A percentile compares a stretch with the other conserved stretches of the same genome.
phyloP scores from a whole-genome alignment of 208 protist genomes.

The Phytomonas serpens region DNA sequence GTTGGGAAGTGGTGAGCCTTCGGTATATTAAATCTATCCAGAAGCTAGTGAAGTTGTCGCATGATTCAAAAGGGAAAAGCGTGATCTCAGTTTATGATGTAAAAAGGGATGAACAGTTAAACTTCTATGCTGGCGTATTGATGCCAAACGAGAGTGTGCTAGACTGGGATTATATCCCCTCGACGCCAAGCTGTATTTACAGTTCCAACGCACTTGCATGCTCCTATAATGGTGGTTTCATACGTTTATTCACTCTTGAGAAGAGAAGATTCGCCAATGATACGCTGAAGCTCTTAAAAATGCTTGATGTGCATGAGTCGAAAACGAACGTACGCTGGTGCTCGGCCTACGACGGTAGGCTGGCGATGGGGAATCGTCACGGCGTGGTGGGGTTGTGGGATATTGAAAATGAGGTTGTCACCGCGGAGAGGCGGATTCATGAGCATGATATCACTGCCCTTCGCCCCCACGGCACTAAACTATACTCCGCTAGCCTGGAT shows the following conservation, averaged over 20 bases:
- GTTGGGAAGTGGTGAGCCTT: conserved; percentile 14
- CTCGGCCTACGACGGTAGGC: conserved; percentile 20
- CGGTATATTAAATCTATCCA: conserved; percentile 18
- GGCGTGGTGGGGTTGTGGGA: conserved; percentile 41
- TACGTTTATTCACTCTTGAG: conserved; percentile 26
- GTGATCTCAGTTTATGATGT: conserved; percentile 15
- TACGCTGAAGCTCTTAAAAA: conserved; percentile 16
- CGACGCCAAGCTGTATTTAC: conserved; percentile 12
- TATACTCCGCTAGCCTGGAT: conserved; percentile 38
- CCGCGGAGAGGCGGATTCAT: conserved; percentile 27
- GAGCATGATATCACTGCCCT: conserved; percentile 20
- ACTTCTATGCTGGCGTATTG: conserved; percentile 19
- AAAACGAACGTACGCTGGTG: conserved; percentile 37
- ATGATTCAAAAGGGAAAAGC: conserved; percentile 18
- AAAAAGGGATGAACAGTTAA: conserved; percentile 19
- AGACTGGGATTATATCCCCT: conserved; percentile 36
- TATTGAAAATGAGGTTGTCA: conserved; percentile 18
- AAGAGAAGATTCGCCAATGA: conserved; percentile 23
- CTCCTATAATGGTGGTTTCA: conserved; percentile 29
- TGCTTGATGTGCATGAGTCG: conserved; percentile 24
- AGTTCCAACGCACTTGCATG: conserved; percentile 25
- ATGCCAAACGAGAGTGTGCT: conserved; percentile 14
- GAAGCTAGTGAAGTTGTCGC: conserved; percentile 23
- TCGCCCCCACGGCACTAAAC: conserved; percentile 6
- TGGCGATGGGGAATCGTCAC: conserved; percentile 29